Evolutionary conservation across 2,329 filamentous ascomycete genomes (phyloP).

Genomic region (Mycosphaerella sp.): DNA sequence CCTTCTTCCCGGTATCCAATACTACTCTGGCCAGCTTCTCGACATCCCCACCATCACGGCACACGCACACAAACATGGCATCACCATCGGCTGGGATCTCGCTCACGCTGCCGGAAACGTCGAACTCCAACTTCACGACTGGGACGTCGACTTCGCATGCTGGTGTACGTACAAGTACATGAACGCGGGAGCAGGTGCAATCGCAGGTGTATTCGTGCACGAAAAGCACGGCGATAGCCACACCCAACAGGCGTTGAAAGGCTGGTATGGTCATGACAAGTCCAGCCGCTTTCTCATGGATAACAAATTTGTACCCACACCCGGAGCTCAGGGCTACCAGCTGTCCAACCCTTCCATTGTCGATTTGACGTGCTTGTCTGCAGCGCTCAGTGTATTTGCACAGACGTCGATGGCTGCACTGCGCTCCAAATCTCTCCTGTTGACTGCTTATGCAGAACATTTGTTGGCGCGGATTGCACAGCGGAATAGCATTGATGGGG

Average conservation of each 20-base stretch:
- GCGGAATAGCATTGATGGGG: conserved; percentile 13
- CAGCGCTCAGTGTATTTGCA: conserved; percentile 65
- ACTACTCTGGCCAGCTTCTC: conserved; percentile 83
- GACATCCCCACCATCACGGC: conserved; percentile 75
- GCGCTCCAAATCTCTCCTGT: conserved; percentile 61
- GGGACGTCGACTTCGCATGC: conserved; percentile 83
- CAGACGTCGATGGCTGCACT: conserved; percentile 64
- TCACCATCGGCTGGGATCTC: conserved; percentile 79
- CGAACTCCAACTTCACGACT: conserved; percentile 71
- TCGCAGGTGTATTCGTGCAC: conserved; percentile 76
- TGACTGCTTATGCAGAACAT: conserved; percentile 72
- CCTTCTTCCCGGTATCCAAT: conserved; percentile 80
- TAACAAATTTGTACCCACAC: conserved; percentile 68
- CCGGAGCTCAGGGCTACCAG: conserved; percentile 74
- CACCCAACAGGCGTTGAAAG: conserved; percentile 47
- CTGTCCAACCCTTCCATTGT: conserved; percentile 76
- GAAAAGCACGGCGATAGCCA: conserved; percentile 59
- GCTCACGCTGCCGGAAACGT: conserved; percentile 85
- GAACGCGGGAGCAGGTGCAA: conserved; percentile 78
- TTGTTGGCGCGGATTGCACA: conserved; percentile 44
- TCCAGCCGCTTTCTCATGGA: conserved; percentile 73
- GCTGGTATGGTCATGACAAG: conserved; percentile 85
- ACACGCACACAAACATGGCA: conserved; percentile 63
- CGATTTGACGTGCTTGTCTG: conserved; percentile 66
- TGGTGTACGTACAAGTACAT: conserved; percentile 97